Percentiles rank a stretch among this genome's conserved stretches.
phyloP scores from a whole-genome alignment of 2,329 filamentous ascomycete genomes.

The Neonectria coccinea region DNA sequence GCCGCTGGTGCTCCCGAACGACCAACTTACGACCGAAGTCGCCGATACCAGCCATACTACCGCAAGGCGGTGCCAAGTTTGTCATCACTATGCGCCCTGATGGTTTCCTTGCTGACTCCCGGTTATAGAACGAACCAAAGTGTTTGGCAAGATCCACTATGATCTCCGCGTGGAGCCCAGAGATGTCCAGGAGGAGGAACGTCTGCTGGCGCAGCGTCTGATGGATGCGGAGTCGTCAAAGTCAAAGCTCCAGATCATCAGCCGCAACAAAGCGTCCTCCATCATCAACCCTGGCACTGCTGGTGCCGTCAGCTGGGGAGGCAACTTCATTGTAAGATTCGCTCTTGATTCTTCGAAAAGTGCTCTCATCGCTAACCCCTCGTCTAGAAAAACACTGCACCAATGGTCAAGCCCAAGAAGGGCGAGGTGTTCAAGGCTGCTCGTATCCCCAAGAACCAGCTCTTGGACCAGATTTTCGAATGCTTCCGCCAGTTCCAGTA shows the following conservation, averaged over 20 bases:
- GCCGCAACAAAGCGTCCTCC: conserved; percentile 61
- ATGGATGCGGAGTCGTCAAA: conserved; percentile 62
- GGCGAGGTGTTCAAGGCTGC: conserved; percentile 83
- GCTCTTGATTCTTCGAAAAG: background rate
- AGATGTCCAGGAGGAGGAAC: conserved; percentile 76
- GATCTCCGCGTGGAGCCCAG: conserved; percentile 82
- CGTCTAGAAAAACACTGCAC: conserved; percentile 64
- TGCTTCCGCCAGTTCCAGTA: conserved; percentile 89
- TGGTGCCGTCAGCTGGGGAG: conserved; percentile 53
- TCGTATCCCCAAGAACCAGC: conserved; percentile 88
- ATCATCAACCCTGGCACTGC: conserved; percentile 67
- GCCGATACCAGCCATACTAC: conserved; percentile 69
- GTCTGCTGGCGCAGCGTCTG: conserved; percentile 70
- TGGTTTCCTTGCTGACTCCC: conserved; percentile 36
- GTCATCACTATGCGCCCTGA: conserved; percentile 47
- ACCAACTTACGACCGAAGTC: conserved; percentile 58
- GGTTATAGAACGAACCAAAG: conserved; percentile 78
- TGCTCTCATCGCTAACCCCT: conserved; percentile 36
- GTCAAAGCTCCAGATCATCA: conserved; percentile 62
- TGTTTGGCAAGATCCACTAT: conserved; percentile 78
- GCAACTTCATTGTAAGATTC: conserved; percentile 68
- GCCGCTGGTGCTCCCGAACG: conserved; percentile 56
- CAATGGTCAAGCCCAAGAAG: conserved; percentile 68
- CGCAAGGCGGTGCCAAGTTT: conserved; percentile 80
- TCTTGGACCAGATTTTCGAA: conserved; percentile 85